A percentile compares a stretch with the other conserved stretches of the same genome.
Conservation (phyloP, 768 basidiomycete genomes). For the Erythrobasidium yunnanense region DNA sequence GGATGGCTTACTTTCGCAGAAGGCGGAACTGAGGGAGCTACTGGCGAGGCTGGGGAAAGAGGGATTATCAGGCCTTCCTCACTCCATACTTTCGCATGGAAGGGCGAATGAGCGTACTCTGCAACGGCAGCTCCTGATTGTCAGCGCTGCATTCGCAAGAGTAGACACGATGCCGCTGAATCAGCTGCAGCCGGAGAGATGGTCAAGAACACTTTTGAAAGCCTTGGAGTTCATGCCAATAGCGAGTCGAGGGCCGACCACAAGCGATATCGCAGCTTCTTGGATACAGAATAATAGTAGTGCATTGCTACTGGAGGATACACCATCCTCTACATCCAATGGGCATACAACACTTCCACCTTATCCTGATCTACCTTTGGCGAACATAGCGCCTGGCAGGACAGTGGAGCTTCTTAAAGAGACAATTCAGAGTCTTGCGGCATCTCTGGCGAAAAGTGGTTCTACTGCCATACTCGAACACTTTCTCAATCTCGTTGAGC, state of each 20-base stretch:
- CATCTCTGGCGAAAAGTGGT: background rate
- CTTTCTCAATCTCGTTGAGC: background rate
- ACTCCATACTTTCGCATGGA: slow-evolving; percentile 8
- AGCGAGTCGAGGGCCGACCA: background rate
- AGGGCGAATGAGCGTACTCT: background rate
- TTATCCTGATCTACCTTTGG: background rate
- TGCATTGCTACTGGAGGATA: background rate
- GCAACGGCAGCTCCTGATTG: slow-evolving; percentile 15
- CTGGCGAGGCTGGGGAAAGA: slow-evolving; percentile 3
- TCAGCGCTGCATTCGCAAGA: background rate
- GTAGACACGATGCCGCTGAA: background rate
- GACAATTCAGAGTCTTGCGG: background rate
- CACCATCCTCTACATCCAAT: background rate
- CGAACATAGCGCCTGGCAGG: slow-evolving; percentile 1
- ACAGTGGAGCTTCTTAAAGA: background rate
- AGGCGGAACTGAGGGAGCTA: background rate
- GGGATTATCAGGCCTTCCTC: background rate
- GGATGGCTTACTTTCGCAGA: background rate
- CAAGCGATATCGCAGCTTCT: background rate
- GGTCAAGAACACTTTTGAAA: background rate
- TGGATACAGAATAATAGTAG: background rate
- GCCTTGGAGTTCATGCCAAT: slow-evolving; percentile 10
- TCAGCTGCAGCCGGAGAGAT: slow-evolving; percentile 8
- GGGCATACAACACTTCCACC: background rate
- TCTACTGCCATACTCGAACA: slow-evolving; percentile 1